These are phyloP conservation scores for Boletus barrowsii DNA, from an alignment of 768 basidiomycete genomes.

Conservation along the genomic window DNA sequence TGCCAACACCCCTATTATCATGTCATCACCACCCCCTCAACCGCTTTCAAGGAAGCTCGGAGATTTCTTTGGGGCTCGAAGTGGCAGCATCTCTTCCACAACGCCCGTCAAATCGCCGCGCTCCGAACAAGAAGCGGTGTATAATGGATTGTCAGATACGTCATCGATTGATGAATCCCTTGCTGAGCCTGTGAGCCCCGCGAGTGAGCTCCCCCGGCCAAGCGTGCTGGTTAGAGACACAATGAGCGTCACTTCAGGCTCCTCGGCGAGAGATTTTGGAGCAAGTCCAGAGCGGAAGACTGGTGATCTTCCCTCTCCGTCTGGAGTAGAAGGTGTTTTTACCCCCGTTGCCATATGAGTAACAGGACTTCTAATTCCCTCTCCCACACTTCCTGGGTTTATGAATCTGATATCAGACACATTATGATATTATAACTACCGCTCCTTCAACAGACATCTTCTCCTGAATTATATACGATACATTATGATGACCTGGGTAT, in stretches of 20 bases:
- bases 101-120: conserved; percentile 24
- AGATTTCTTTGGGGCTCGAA: conserved; percentile 62
- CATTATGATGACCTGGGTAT: conserved; percentile 13
- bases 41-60: conserved; percentile 66
- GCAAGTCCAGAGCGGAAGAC: conserved; percentile 30
- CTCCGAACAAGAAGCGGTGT: conserved; percentile 25
- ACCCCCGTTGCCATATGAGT: conserved; percentile 30
- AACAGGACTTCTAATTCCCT: conserved; percentile 17
- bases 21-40: conserved; percentile 32
- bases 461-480: conserved; percentile 9
- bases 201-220: conserved; percentile 25
- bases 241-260: conserved; percentile 26
- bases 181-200: conserved; percentile 33
- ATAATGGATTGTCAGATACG: conserved; percentile 32
- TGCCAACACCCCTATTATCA: conserved; percentile 17
- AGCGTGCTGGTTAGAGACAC: conserved; percentile 32
- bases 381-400: conserved; percentile 4
- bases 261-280: conserved; percentile 24
- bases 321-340: conserved; percentile 18
- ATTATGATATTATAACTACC: conserved; percentile 17
- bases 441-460: neutral
- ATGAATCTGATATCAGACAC: conserved; percentile 7
- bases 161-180: conserved; percentile 38
- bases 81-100: conserved; percentile 48
- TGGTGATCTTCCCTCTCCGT: conserved; percentile 9